phyloP scores from a whole-genome alignment of 352 stramenopile genomes.

The Blastocystis sp. region DNA sequence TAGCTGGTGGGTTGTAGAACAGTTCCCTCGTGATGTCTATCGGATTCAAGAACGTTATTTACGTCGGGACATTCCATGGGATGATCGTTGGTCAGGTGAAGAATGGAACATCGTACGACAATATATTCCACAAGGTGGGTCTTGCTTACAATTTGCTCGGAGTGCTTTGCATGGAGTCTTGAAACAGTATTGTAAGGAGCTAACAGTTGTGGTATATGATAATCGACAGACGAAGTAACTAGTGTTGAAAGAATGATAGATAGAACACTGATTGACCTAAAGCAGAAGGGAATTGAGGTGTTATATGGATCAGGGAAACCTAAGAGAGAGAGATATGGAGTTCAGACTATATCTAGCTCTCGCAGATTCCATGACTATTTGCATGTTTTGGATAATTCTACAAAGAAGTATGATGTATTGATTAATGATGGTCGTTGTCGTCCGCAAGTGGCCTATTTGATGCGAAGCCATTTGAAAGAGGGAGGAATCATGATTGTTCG shows the following conservation, averaged over 20 bases:
- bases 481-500: slow-evolving; percentile 17
- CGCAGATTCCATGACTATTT: neutral
- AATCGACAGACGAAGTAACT: neutral
- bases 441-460: slow-evolving; percentile 11
- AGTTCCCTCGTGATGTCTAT: neutral
- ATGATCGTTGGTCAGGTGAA: neutral
- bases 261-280: neutral
- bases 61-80: neutral
- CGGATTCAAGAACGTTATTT: neutral
- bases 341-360: neutral
- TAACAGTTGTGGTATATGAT: slow-evolving; percentile 19
- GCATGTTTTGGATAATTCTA: neutral
- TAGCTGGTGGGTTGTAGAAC: slow-evolving; percentile 8
- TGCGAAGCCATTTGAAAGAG: neutral
- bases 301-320: neutral
- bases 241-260: neutral
- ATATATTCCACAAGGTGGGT: neutral
- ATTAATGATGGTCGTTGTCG: slow-evolving; percentile 52
- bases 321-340: neutral
- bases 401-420: slow-evolving; percentile 15
- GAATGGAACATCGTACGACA: neutral
- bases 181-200: neutral
- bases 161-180: neutral
- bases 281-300: neutral
- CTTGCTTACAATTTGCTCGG: neutral